A percentile compares a stretch with the other conserved stretches of the same genome.
These are phyloP conservation scores for Bertia moriformis DNA, from an alignment of 2,329 filamentous ascomycete species.

Conservation along the genomic window DNA sequence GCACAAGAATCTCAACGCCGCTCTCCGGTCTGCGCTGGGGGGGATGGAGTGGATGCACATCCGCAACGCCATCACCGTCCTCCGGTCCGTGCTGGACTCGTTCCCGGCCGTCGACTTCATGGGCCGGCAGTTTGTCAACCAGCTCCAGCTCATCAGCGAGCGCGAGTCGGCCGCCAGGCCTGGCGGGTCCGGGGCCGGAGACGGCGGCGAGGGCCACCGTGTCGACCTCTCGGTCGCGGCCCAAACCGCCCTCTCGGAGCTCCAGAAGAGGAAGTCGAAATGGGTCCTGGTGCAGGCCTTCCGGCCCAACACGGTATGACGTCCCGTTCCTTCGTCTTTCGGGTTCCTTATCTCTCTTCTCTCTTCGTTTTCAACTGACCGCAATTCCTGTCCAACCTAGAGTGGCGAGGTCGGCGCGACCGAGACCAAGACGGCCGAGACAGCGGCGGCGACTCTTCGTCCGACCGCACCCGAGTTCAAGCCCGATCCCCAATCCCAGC, in stretches of 20 bases:
- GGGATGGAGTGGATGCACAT: conserved; percentile 94
- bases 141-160: conserved; percentile 51
- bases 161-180: conserved; percentile 40
- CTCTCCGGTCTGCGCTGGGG: conserved; percentile 70
- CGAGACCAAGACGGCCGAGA: conserved; percentile 21
- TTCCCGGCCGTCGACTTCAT: conserved; percentile 89
- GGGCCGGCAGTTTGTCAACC: conserved; percentile 50
- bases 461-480: conserved; percentile 52
- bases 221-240: conserved; percentile 65
- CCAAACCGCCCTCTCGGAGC: conserved; percentile 54
- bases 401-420: conserved; percentile 22
- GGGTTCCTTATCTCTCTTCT: conserved; percentile 1
- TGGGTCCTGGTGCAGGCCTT: conserved; percentile 69
- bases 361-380: conserved; percentile 4
- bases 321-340: neutral
- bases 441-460: conserved; percentile 35
- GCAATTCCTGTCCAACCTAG: conserved; percentile 18
- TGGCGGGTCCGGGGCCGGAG: conserved; percentile 24
- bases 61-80: conserved; percentile 78
- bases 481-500: no score
- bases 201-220: conserved; percentile 37
- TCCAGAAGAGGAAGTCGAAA: conserved; percentile 50
- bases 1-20: conserved; percentile 70
- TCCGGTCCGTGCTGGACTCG: conserved; percentile 65
- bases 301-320: conserved; percentile 44